Conservation (phyloP, 2,329 filamentous ascomycete species). For the Colletotrichum sp. region DNA sequence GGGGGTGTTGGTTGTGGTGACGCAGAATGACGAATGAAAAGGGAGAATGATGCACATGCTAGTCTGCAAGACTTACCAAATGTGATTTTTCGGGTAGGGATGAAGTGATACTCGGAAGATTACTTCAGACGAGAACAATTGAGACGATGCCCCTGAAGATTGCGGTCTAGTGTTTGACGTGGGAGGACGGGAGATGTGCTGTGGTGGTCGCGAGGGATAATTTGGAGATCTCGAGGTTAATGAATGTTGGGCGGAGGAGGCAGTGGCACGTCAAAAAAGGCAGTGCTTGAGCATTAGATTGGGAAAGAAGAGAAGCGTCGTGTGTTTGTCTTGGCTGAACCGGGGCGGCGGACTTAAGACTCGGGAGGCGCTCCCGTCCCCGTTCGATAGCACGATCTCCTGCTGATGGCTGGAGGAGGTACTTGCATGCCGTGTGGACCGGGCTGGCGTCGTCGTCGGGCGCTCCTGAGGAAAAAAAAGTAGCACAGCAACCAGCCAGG, state of each 20-base stretch:
- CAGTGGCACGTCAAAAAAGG: slow-evolving; percentile 5
- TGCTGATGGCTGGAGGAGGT: not conserved
- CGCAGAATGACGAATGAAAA: not conserved
- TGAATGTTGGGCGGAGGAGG: not conserved
- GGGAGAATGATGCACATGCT: not conserved
- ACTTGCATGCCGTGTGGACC: slow-evolving; percentile 1
- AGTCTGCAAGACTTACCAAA: not conserved
- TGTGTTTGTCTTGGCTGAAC: not conserved
- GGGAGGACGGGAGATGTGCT: not conserved
- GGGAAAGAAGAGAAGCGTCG: not conserved
- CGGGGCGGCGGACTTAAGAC: slow-evolving; percentile 12
- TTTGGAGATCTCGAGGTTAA: not conserved
- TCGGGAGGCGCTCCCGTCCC: slow-evolving; percentile 1
- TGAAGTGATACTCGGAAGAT: not conserved
- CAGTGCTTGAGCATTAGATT: slow-evolving; percentile 4
- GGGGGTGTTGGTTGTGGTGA: not conserved
- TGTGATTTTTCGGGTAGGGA: not conserved
- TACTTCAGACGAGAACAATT: not conserved
- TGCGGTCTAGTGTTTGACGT: not conserved
- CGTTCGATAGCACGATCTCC: not conserved
- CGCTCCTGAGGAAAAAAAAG: not conserved
- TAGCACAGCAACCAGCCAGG: not conserved
- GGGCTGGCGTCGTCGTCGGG: not conserved
- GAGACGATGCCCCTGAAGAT: not conserved
- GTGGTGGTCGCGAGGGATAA: not conserved